A percentile compares a stretch with the other conserved stretches of the same genome.
phyloP scores from a whole-genome alignment of 2,329 filamentous ascomycete genomes.

The Diaporthe sp. region DNA sequence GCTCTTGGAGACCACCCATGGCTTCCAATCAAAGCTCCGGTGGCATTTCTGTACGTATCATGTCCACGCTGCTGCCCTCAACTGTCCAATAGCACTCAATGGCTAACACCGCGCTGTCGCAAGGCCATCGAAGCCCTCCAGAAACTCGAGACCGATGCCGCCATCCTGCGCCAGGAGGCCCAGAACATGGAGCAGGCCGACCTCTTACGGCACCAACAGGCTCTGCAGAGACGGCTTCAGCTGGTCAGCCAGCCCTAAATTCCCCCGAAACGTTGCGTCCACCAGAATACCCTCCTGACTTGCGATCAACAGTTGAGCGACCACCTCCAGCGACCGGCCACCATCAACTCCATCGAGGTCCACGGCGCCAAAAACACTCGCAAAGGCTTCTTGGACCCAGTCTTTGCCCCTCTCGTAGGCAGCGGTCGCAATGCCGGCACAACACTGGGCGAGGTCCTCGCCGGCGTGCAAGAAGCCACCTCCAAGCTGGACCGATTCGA shows the following conservation, averaged over 20 bases:
- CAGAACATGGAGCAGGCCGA: constrained; percentile 41
- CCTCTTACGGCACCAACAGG: constrained; percentile 48
- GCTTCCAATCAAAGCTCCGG: constrained; percentile 45
- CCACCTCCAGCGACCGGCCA: constrained; percentile 88
- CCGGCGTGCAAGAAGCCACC: constrained; percentile 75
- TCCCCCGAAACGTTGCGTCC: background rate
- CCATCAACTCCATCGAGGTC: constrained; percentile 86
- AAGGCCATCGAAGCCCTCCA: constrained; percentile 50
- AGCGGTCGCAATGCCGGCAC: constrained; percentile 74
- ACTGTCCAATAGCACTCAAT: constrained; percentile 35
- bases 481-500: constrained; percentile 84
- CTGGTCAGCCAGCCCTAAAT: constrained; percentile 40
- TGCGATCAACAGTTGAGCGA: constrained; percentile 69
- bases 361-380: constrained; percentile 88
- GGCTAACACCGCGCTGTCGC: constrained; percentile 24
- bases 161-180: constrained; percentile 51
- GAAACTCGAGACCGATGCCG: constrained; percentile 53
- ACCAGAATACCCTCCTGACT: constrained; percentile 19
- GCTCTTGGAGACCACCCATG: constrained; percentile 43
- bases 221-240: constrained; percentile 51
- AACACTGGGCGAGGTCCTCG: constrained; percentile 82
- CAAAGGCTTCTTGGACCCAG: constrained; percentile 81
- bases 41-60: constrained; percentile 44
- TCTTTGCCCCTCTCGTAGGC: constrained; percentile 82
- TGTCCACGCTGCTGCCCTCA: constrained; percentile 37